These are phyloP conservation scores for Lachnellula occidentalis DNA, from an alignment of 2,329 filamentous ascomycete species.

Conservation along the genomic window DNA sequence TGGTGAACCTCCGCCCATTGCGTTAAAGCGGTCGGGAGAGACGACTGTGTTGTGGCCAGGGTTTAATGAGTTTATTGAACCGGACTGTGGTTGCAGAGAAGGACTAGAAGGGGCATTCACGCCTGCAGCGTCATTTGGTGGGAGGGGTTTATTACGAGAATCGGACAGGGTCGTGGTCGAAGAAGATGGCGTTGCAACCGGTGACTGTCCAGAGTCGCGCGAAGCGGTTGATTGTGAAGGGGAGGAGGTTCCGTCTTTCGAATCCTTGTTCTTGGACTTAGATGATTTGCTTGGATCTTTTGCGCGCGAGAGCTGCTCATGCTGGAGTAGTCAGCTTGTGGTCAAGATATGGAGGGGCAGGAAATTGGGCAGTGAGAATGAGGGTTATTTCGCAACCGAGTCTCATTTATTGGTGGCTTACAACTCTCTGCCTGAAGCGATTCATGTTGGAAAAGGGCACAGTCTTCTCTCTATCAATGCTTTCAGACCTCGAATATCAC, in stretches of 20 bases:
- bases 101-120: conserved; percentile 16
- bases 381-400: neutral
- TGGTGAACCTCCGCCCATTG: conserved; percentile 33
- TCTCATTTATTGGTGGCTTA: conserved; percentile 45
- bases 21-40: conserved; percentile 40
- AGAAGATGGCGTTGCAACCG: conserved; percentile 72
- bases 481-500: neutral
- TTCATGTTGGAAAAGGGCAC: conserved; percentile 64
- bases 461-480: conserved; percentile 1
- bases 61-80: conserved; percentile 28
- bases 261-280: conserved; percentile 64
- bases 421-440: conserved; percentile 94
- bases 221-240: conserved; percentile 50
- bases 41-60: conserved; percentile 26
- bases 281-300: conserved; percentile 80
- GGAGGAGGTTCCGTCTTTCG: conserved; percentile 73
- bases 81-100: conserved; percentile 28
- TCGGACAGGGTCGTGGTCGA: conserved; percentile 86
- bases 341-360: conserved; percentile 4
- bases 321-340: conserved; percentile 48
- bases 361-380: neutral
- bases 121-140: conserved; percentile 44
- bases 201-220: conserved; percentile 54
- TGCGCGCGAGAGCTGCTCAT: conserved; percentile 82
- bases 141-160: conserved; percentile 73